These are phyloP conservation scores for Rhodotorula sp. DNA, from an alignment of 1,284 basidiomycete species.

Conservation along the genomic window DNA sequence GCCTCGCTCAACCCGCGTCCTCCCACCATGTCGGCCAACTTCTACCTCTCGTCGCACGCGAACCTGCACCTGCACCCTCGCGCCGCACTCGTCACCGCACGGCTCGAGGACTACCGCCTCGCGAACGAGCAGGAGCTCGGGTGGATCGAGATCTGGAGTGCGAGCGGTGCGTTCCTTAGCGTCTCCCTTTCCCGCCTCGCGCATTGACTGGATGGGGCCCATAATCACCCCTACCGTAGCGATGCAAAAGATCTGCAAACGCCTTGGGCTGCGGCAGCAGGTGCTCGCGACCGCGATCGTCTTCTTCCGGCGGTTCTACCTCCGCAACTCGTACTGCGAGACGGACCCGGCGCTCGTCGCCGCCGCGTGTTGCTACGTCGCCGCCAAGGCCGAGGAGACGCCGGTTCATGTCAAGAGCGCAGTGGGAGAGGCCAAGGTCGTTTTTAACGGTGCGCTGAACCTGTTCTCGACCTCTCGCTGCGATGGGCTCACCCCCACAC, in stretches of 20 bases:
- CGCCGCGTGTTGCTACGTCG: slow-evolving; percentile 90
- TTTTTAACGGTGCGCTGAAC: slow-evolving; percentile 76
- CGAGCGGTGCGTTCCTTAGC: slow-evolving; percentile 60
- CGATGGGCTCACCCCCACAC: not conserved
- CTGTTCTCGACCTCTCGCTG: too few relatives aligned
- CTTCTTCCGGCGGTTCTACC: slow-evolving; percentile 92
- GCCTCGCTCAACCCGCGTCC: not conserved
- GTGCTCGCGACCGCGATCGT: slow-evolving; percentile 90
- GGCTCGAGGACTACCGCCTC: slow-evolving; percentile 72
- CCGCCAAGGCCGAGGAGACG: slow-evolving; percentile 94
- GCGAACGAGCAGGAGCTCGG: slow-evolving; percentile 73
- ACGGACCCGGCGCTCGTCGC: slow-evolving; percentile 91
- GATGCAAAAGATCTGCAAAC: slow-evolving; percentile 83
- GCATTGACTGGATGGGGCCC: not conserved
- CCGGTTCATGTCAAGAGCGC: slow-evolving; percentile 93
- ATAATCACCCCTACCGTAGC: slow-evolving; percentile 55
- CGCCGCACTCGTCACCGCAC: slow-evolving; percentile 69
- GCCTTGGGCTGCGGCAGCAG: slow-evolving; percentile 77
- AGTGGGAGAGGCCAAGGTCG: slow-evolving; percentile 74
- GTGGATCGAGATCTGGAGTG: slow-evolving; percentile 80
- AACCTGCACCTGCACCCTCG: slow-evolving; percentile 86
- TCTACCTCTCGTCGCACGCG: slow-evolving; percentile 56
- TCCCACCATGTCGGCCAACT: slow-evolving; percentile 53
- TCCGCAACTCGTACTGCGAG: slow-evolving; percentile 89
- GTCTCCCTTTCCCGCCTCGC: not conserved